Evolutionary conservation across 495 filamentous ascomycete species (phyloP).

Genomic region (Parathielavia hyrcaniae): DNA sequence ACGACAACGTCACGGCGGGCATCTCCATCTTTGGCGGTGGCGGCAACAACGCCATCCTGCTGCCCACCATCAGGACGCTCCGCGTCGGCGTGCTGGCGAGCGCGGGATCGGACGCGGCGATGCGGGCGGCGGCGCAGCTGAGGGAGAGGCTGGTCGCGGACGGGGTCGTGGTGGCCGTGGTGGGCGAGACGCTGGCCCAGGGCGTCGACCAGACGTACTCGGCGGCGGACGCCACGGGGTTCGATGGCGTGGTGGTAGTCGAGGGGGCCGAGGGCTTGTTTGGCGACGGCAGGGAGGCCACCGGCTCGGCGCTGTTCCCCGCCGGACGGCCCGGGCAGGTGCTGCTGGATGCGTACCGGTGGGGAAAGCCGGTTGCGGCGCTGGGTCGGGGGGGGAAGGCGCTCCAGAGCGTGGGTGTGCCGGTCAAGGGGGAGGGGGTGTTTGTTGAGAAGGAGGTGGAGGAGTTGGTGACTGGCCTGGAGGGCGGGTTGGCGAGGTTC

Average conservation of each 20-base stretch:
- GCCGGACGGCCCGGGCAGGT: slow-evolving; percentile 59
- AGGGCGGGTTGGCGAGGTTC: slow-evolving; percentile 58
- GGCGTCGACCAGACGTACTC: slow-evolving; percentile 66
- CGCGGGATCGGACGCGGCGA: slow-evolving; percentile 28
- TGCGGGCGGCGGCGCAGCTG: slow-evolving; percentile 47
- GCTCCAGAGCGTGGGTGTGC: slow-evolving; percentile 38
- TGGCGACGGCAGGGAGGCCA: slow-evolving; percentile 21
- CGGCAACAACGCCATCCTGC: slow-evolving; percentile 41
- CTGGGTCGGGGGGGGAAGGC: slow-evolving; percentile 43
- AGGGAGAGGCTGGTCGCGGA: slow-evolving; percentile 39
- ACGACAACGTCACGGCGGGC: slow-evolving; percentile 59
- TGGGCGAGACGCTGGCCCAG: slow-evolving; percentile 53
- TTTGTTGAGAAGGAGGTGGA: slow-evolving; percentile 37
- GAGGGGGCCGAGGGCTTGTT: slow-evolving; percentile 55
- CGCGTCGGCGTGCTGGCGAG: slow-evolving; percentile 62
- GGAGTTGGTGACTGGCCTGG: slow-evolving; percentile 43
- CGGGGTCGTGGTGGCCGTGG: slow-evolving; percentile 53
- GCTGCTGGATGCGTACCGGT: slow-evolving; percentile 58
- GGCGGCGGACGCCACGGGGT: slow-evolving; percentile 60
- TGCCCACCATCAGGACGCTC: slow-evolving; percentile 56
- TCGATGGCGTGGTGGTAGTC: slow-evolving; percentile 62
- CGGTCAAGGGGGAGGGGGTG: slow-evolving; percentile 42
- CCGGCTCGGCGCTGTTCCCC: slow-evolving; percentile 52
- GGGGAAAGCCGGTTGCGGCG: slow-evolving; percentile 66
- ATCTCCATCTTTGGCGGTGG: slow-evolving; percentile 65